Conservation (phyloP, 768 basidiomycete genomes). For the Galerina sulciceps region DNA sequence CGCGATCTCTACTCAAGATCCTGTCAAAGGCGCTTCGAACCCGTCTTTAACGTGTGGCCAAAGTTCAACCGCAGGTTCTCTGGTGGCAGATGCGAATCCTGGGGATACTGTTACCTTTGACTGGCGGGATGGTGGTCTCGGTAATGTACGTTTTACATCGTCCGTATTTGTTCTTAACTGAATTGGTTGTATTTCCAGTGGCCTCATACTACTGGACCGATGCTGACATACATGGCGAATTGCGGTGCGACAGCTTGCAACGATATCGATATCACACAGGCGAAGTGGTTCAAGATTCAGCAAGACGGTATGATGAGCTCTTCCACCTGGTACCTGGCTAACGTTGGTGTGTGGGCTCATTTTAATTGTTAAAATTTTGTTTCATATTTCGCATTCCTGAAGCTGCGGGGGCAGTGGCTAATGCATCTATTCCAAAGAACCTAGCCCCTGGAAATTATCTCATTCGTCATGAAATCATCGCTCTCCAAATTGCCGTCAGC, state of each 20-base stretch:
- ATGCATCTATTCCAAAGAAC: constrained; percentile 50
- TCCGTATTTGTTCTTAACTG: neutral
- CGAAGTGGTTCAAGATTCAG: constrained; percentile 78
- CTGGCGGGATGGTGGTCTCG: constrained; percentile 55
- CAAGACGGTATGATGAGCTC: constrained; percentile 48
- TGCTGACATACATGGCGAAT: constrained; percentile 75
- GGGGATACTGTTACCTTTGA: constrained; percentile 57
- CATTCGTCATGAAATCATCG: constrained; percentile 80
- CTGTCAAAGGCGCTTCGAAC: constrained; percentile 60
- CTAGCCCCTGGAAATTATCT: constrained; percentile 74
- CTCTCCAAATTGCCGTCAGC: constrained; percentile 63
- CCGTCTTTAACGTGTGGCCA: constrained; percentile 64
- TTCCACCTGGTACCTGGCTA: constrained; percentile 54
- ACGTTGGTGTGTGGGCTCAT: constrained; percentile 46
- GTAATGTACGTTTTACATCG: constrained; percentile 30
- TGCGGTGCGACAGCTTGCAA: constrained; percentile 63
- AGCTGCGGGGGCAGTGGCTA: constrained; percentile 46
- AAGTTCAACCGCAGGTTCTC: constrained; percentile 49
- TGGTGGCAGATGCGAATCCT: constrained; percentile 60
- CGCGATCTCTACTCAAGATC: constrained; percentile 38
- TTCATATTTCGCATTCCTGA: neutral
- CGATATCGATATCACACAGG: constrained; percentile 58
- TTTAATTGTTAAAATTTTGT: neutral
- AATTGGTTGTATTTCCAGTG: constrained; percentile 30
- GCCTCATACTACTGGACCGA: constrained; percentile 65